Conservation (phyloP, 441 rosid genomes). For the Arabidopsis hybrid region DNA sequence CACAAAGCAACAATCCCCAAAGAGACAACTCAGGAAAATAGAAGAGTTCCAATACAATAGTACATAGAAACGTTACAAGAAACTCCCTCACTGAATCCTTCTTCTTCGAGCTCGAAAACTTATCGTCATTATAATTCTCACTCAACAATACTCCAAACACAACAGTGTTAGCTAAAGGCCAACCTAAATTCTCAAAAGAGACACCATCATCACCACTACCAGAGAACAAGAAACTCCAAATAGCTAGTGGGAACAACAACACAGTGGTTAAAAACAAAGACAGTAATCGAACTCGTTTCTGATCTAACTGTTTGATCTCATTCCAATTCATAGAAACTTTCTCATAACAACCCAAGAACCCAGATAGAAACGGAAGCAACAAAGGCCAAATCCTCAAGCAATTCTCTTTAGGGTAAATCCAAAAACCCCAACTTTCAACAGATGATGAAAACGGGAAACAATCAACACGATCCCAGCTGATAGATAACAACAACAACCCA, state of each 20-base stretch:
- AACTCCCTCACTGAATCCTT: conserved; percentile 76
- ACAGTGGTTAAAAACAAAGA: conserved; percentile 68
- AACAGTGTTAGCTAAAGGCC: conserved; percentile 92
- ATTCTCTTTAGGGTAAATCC: conserved; percentile 56
- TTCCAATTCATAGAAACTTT: conserved; percentile 70
- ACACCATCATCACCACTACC: conserved; percentile 54
- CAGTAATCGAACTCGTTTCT: conserved; percentile 68
- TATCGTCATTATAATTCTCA: conserved; percentile 77
- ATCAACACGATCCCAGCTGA: conserved; percentile 88
- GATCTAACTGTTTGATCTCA: conserved; percentile 65
- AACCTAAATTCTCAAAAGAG: conserved; percentile 65
- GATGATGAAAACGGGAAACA: conserved; percentile 72
- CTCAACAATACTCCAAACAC: conserved; percentile 87
- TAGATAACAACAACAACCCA: conserved; percentile 71
- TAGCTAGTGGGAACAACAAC: conserved; percentile 76
- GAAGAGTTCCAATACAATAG: conserved; percentile 77
- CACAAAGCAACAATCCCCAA: conserved; percentile 80
- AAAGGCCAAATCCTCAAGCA: conserved; percentile 83
- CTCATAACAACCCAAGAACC: conserved; percentile 87
- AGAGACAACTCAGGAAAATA: conserved; percentile 88
- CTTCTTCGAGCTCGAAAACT: conserved; percentile 53
- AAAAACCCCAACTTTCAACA: conserved; percentile 51
- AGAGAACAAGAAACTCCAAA: conserved; percentile 58
- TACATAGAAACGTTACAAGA: conserved; percentile 74
- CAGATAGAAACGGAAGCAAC: conserved; percentile 84